These are phyloP conservation scores for Cyclotella cryptica DNA, from an alignment of 108 stramenopile species.

Conservation along the genomic window DNA sequence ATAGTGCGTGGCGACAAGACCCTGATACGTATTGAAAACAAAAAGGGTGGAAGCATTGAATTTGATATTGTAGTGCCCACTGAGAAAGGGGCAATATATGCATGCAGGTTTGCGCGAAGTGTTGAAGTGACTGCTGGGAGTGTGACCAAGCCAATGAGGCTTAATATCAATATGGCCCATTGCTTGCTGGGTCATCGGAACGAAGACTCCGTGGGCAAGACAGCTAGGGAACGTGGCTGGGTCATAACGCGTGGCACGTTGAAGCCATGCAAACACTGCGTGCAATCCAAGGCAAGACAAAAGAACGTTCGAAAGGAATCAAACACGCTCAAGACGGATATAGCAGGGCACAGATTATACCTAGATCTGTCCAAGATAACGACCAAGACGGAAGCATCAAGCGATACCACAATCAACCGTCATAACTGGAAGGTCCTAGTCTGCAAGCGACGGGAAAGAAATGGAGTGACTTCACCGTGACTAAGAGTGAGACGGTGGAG, in stretches of 20 bases:
- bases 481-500: too few species aligned
- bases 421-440: too few species aligned
- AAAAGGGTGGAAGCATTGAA: background rate
- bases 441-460: too few species aligned
- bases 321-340: background rate
- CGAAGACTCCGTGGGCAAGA: background rate
- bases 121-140: background rate
- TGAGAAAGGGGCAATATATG: background rate
- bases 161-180: background rate
- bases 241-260: background rate
- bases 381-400: too few species aligned
- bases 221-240: background rate
- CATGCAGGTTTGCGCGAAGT: background rate
- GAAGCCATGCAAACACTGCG: background rate
- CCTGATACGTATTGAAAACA: background rate
- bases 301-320: background rate
- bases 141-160: background rate
- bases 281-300: slow-evolving; percentile 1
- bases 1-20: background rate
- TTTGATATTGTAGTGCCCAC: slow-evolving; percentile 2
- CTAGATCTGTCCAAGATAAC: too few species aligned
- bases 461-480: too few species aligned
- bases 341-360: background rate
- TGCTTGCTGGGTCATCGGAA: background rate
- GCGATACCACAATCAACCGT: too few species aligned